phyloP scores from a whole-genome alignment of 805 yeast genomes.

The Candida maltosa region DNA sequence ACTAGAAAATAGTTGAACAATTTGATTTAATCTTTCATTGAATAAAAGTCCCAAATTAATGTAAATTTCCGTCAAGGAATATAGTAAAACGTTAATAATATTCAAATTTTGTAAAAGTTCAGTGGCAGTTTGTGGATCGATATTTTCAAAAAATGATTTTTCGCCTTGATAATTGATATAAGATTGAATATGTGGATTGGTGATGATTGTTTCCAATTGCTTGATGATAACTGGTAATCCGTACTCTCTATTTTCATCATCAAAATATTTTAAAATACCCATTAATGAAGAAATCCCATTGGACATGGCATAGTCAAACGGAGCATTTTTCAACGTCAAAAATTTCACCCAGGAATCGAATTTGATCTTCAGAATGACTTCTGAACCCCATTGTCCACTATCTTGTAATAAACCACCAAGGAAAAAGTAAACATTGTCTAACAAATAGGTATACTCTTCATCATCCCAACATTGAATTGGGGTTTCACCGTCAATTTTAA shows the following conservation, averaged over 20 bases:
- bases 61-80: slow-evolving; percentile 53
- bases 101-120: slow-evolving; percentile 32
- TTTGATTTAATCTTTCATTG: slow-evolving; percentile 38
- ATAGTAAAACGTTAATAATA: slow-evolving; percentile 42
- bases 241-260: slow-evolving; percentile 51
- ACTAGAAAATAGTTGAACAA: slow-evolving; percentile 38
- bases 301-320: slow-evolving; percentile 60
- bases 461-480: slow-evolving; percentile 54
- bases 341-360: slow-evolving; percentile 47
- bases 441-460: slow-evolving; percentile 40
- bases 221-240: slow-evolving; percentile 37
- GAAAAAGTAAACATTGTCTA: slow-evolving; percentile 51
- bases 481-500: slow-evolving; percentile 37
- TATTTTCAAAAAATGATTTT: slow-evolving; percentile 34
- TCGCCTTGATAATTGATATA: slow-evolving; percentile 26
- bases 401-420: slow-evolving; percentile 52
- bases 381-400: slow-evolving; percentile 45
- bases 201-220: slow-evolving; percentile 26
- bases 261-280: slow-evolving; percentile 54
- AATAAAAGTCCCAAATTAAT: slow-evolving; percentile 52
- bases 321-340: slow-evolving; percentile 49
- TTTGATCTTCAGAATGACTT: slow-evolving; percentile 32
- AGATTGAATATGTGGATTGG: slow-evolving; percentile 21
- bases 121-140: slow-evolving; percentile 25
- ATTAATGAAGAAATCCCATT: slow-evolving; percentile 50